Conservation (phyloP, 371 early-diverging fungal species). For the Quaeritorhiza haematococci region DNA sequence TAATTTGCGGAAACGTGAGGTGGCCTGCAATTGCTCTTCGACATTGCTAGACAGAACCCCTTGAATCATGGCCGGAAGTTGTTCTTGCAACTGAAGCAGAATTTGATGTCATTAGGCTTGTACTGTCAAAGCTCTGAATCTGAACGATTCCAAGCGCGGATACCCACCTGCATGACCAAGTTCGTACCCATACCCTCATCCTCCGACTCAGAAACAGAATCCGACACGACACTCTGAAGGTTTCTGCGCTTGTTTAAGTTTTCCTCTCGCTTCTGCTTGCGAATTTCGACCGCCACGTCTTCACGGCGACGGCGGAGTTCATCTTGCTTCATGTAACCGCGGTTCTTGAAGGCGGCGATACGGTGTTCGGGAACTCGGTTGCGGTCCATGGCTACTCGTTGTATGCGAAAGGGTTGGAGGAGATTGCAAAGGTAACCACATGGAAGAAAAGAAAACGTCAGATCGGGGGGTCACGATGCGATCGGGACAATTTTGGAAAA, state of each 20-base stretch:
- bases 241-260: conserved; percentile 89
- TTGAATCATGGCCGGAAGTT: conserved; percentile 70
- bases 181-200: conserved; percentile 54
- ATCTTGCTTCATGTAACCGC: conserved; percentile 81
- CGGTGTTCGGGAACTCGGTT: conserved; percentile 11
- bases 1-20: conserved; percentile 90
- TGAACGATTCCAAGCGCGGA: not conserved
- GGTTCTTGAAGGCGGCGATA: conserved; percentile 65
- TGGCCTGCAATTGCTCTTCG: conserved; percentile 80
- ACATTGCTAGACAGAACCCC: conserved; percentile 67
- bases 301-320: conserved; percentile 91
- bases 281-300: conserved; percentile 88
- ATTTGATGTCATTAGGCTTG: not conserved
- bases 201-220: conserved; percentile 57
- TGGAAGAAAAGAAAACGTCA: no score
- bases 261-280: conserved; percentile 95
- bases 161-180: conserved; percentile 11
- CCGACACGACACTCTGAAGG: conserved; percentile 40
- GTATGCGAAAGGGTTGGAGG: not conserved
- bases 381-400: not conserved
- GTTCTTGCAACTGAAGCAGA: conserved; percentile 45
- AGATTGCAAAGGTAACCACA: no score
- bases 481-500: no score
- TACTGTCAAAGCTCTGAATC: not conserved
- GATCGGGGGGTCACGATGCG: no score